A percentile compares a stretch with the other conserved stretches of the same genome.
phyloP scores from a whole-genome alignment of 306 rosid genomes.

The Dalbergia cochinchinensis region DNA sequence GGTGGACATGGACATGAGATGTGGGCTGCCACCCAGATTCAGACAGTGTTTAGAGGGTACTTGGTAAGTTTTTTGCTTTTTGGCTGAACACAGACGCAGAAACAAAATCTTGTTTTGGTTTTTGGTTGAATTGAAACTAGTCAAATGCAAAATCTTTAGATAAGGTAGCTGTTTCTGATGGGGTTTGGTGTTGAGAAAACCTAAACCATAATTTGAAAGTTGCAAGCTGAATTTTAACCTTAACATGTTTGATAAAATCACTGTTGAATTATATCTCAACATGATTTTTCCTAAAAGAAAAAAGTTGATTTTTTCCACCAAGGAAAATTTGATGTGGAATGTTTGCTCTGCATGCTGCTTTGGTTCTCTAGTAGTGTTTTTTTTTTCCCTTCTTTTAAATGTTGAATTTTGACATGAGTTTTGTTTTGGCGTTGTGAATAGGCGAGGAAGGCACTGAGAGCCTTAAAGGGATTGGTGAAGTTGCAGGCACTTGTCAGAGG shows the following conservation, averaged over 20 bases:
- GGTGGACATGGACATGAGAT: constrained; percentile 63
- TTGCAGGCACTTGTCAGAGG: constrained; percentile 92
- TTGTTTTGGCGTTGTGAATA: constrained; percentile 37
- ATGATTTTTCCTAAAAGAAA: background rate
- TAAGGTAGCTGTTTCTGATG: background rate
- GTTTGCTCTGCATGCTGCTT: background rate
- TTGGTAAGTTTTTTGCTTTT: constrained; percentile 54
- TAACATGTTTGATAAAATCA: too few relatives aligned
- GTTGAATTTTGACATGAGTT: constrained; percentile 9
- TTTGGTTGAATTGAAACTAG: background rate
- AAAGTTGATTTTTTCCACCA: too few relatives aligned
- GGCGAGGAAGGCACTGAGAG: constrained; percentile 92
- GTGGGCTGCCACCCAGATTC: constrained; percentile 82
- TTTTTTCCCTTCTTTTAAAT: background rate
- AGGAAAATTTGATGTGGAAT: background rate
- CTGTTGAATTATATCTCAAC: background rate
- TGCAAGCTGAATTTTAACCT: background rate
- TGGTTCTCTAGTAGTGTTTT: background rate
- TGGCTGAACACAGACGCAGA: background rate
- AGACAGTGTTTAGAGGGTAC: constrained; percentile 76
- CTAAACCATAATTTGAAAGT: background rate
- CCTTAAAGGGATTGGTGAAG: constrained; percentile 91
- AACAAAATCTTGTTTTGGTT: background rate
- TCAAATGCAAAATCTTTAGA: background rate
- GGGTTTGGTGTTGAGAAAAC: background rate